phyloP scores from a whole-genome alignment of 2,329 filamentous ascomycete genomes.

The Exophiala spinifera region DNA sequence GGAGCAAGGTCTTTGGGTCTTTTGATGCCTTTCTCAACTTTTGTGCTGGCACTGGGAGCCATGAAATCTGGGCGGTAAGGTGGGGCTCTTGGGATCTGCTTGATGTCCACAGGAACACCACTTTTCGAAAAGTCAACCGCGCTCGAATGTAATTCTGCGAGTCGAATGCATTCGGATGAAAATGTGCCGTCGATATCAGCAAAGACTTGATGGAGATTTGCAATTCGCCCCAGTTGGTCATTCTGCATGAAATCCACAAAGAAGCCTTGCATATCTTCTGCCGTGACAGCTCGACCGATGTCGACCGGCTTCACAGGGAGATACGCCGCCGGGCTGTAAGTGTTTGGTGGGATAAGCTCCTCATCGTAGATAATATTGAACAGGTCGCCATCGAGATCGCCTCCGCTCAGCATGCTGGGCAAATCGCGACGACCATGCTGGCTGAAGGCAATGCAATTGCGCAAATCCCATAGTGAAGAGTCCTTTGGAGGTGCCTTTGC shows the following conservation, averaged over 20 bases:
- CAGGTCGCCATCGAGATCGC: conserved; percentile 79
- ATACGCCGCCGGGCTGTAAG: conserved; percentile 66
- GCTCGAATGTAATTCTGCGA: conserved; percentile 65
- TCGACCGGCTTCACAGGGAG: conserved; percentile 54
- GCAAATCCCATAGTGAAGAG: conserved; percentile 60
- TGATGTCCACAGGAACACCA: conserved; percentile 56
- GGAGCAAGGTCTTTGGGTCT: conserved; percentile 29
- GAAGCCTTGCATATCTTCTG: conserved; percentile 71
- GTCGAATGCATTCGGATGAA: conserved; percentile 49
- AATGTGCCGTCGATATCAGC: conserved; percentile 58
- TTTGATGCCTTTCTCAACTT: conserved; percentile 12
- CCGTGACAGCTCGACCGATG: conserved; percentile 59
- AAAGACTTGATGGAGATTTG: conserved; percentile 60
- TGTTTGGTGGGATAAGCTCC: conserved; percentile 1
- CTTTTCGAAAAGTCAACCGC: conserved; percentile 77
- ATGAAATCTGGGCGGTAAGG: conserved; percentile 52
- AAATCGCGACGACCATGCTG: conserved; percentile 68
- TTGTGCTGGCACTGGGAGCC: conserved; percentile 23
- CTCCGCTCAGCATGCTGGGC: conserved; percentile 74
- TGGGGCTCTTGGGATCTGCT: conserved; percentile 41
- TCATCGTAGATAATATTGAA: conserved; percentile 76
- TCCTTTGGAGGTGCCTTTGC: conserved; percentile 57
- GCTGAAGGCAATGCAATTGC: conserved; percentile 78
- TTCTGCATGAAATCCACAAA: conserved; percentile 75
- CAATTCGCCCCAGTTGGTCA: conserved; percentile 64